These are phyloP conservation scores for Keithomyces neogunnii DNA, from an alignment of 2,329 filamentous ascomycete genomes.

Conservation along the genomic window DNA sequence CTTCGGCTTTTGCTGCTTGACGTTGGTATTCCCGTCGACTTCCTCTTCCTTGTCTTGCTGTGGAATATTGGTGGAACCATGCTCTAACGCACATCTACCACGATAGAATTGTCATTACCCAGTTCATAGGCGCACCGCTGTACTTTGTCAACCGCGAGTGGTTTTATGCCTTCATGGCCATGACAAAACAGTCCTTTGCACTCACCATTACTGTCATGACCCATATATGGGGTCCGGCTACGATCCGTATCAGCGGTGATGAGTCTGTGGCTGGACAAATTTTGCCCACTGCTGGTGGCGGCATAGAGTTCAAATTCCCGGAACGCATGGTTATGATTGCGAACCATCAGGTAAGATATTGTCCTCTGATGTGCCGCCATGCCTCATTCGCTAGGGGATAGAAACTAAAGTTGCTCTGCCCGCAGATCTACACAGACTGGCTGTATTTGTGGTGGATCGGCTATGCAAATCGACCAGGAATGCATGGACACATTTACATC, in stretches of 20 bases:
- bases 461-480: constrained; percentile 66
- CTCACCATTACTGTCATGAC: constrained; percentile 72
- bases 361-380: no score
- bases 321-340: constrained; percentile 76
- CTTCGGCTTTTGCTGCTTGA: constrained; percentile 38
- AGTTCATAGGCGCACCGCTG: constrained; percentile 67
- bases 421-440: constrained; percentile 79
- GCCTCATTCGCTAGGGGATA: background rate
- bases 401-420: background rate
- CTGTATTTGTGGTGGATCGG: constrained; percentile 89
- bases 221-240: constrained; percentile 79
- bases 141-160: constrained; percentile 69
- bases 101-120: constrained; percentile 56
- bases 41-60: background rate
- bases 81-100: background rate
- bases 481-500: constrained; percentile 84
- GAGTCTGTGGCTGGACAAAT: constrained; percentile 71
- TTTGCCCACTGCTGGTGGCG: constrained; percentile 58
- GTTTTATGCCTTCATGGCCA: constrained; percentile 80
- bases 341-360: constrained; percentile 63
- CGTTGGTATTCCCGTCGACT: constrained; percentile 29
- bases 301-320: constrained; percentile 70
- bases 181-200: constrained; percentile 79
- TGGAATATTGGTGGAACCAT: no score
- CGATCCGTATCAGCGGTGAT: constrained; percentile 76